Evolutionary conservation across 1,284 basidiomycete species (phyloP).

Genomic region (Meripilus lineatus): DNA sequence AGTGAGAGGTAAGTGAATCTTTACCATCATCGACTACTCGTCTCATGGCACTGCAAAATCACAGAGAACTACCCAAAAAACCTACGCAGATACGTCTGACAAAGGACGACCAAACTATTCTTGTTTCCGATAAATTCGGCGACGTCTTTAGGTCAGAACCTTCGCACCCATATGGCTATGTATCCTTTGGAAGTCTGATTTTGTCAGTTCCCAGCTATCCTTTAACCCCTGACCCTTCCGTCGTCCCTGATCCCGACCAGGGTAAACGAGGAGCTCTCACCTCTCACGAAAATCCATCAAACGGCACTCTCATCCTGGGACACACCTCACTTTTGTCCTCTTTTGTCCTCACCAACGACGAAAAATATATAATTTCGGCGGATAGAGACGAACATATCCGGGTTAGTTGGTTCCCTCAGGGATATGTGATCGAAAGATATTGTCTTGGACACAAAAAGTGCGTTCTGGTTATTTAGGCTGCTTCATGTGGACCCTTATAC

Average conservation of each 20-base stretch:
- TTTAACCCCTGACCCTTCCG: slow-evolving; percentile 19
- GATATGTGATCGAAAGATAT: slow-evolving; percentile 79
- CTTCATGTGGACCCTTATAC: background rate
- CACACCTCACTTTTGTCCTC: slow-evolving; percentile 82
- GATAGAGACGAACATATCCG: slow-evolving; percentile 93
- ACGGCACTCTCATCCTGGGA: slow-evolving; percentile 75
- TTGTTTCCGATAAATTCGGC: slow-evolving; percentile 84
- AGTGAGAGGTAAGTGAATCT: slow-evolving; percentile 52
- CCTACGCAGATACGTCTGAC: slow-evolving; percentile 64
- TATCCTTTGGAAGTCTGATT: background rate
- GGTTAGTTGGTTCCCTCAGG: slow-evolving; percentile 84
- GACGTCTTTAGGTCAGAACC: slow-evolving; percentile 68
- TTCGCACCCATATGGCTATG: background rate
- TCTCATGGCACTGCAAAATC: background rate
- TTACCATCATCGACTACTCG: background rate
- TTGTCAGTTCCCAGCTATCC: slow-evolving; percentile 42
- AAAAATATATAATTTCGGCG: slow-evolving; percentile 75
- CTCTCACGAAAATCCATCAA: slow-evolving; percentile 69
- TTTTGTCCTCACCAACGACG: slow-evolving; percentile 63
- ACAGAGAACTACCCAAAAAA: slow-evolving; percentile 72
- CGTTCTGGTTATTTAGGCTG: slow-evolving; percentile 23
- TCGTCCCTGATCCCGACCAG: slow-evolving; percentile 7
- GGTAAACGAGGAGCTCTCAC: slow-evolving; percentile 40
- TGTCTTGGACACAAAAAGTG: slow-evolving; percentile 83
- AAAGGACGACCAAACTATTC: slow-evolving; percentile 50